These are phyloP conservation scores for Rhizophagus prolifer DNA, from an alignment of 192 early-diverging fungal genomes.

Conservation along the genomic window DNA sequence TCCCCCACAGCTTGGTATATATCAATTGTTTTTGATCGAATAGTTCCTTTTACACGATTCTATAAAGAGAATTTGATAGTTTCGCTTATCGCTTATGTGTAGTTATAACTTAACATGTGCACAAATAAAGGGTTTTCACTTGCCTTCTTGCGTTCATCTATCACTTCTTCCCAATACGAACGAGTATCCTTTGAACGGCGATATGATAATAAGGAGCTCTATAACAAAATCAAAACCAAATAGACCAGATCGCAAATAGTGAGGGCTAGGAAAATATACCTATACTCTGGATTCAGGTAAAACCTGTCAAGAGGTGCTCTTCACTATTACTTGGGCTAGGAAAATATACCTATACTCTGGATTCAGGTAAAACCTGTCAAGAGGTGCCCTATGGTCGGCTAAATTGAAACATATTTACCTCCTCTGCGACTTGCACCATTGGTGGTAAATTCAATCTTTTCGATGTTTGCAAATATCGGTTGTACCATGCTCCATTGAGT, in stretches of 20 bases:
- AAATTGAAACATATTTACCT: slow-evolving; percentile 7
- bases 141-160: slow-evolving; percentile 19
- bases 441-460: not conserved
- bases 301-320: slow-evolving; percentile 13
- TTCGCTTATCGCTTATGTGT: not conserved
- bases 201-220: not conserved
- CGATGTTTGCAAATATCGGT: not conserved
- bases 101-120: not conserved
- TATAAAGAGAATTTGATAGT: not conserved
- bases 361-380: slow-evolving; percentile 17
- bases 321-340: slow-evolving; percentile 22
- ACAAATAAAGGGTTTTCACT: slow-evolving; percentile 6
- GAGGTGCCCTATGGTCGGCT: not conserved
- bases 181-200: not conserved
- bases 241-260: slow-evolving; percentile 19
- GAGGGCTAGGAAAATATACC: slow-evolving; percentile 7
- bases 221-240: slow-evolving; percentile 4
- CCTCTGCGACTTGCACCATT: not conserved
- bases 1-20: not conserved
- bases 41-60: slow-evolving; percentile 16
- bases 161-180: slow-evolving; percentile 14
- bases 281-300: slow-evolving; percentile 25
- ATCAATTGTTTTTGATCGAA: slow-evolving; percentile 16
- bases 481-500: not conserved
- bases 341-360: slow-evolving; percentile 18